A percentile compares a stretch with the other conserved stretches of the same genome.
Evolutionary conservation across 495 filamentous ascomycete species (phyloP).

Genomic region (Penicillium riverlandense): DNA sequence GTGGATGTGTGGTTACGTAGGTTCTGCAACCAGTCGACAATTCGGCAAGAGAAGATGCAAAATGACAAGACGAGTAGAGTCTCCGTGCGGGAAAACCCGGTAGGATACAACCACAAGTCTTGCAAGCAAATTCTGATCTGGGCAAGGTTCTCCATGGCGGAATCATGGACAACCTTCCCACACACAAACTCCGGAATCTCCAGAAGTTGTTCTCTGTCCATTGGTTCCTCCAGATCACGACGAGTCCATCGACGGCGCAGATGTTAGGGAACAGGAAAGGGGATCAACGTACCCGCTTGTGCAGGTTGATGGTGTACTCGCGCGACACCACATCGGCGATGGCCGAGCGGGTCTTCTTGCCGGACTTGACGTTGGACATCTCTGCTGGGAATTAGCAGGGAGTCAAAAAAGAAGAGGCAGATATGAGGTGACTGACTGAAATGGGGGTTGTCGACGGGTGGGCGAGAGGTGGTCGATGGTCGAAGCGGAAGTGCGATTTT

Average conservation of each 20-base stretch:
- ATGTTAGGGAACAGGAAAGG: conserved; percentile 4
- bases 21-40: too few relatives aligned
- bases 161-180: too few relatives aligned
- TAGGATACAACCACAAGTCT: too few relatives aligned
- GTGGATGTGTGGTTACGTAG: conserved; percentile 2
- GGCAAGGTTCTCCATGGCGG: too few relatives aligned
- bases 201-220: conserved; percentile 22
- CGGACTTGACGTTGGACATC: conserved; percentile 63
- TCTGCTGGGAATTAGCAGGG: conserved; percentile 31
- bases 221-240: conserved; percentile 18
- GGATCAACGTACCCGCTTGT: conserved; percentile 88
- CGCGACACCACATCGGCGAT: conserved; percentile 96
- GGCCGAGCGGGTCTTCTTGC: conserved; percentile 80
- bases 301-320: conserved; percentile 99
- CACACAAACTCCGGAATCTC: conserved; percentile 4
- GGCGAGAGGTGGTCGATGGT: conserved; percentile 36
- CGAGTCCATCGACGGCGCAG: conserved; percentile 16
- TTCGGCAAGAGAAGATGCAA: not conserved
- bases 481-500: conserved; percentile 20
- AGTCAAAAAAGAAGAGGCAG: not conserved
- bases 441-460: conserved; percentile 35
- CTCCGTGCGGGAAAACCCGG: too few relatives aligned
- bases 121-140: too few relatives aligned
- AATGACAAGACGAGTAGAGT: not conserved
- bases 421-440: conserved; percentile 23